These are phyloP conservation scores for Plasmodium blacklocki DNA, from an alignment of 169 alveolate species.

Conservation along the genomic window DNA sequence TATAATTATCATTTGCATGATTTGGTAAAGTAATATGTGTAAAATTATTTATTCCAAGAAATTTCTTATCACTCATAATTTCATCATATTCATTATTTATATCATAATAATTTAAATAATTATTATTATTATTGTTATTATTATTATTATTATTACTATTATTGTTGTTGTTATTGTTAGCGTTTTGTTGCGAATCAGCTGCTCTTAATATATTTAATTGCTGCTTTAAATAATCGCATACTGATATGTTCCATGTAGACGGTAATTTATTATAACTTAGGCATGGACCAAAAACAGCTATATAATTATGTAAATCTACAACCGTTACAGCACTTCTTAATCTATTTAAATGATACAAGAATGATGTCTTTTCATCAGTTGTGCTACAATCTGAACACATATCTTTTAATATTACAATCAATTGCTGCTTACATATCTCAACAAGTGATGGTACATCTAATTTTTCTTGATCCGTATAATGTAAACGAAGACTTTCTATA, in stretches of 20 bases:
- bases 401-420: slow-evolving; percentile 59
- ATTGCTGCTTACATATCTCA: slow-evolving; percentile 68
- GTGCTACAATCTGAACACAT: slow-evolving; percentile 56
- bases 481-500: slow-evolving; percentile 3
- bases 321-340: slow-evolving; percentile 71
- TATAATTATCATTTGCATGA: neutral
- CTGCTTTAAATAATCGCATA: slow-evolving; percentile 55
- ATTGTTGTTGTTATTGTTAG: slow-evolving; percentile 15
- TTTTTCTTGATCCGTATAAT: slow-evolving; percentile 52
- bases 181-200: slow-evolving; percentile 60
- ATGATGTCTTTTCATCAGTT: slow-evolving; percentile 60
- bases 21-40: neutral
- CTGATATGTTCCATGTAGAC: slow-evolving; percentile 72
- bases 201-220: slow-evolving; percentile 59
- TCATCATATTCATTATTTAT: slow-evolving; percentile 61
- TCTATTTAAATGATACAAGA: slow-evolving; percentile 60
- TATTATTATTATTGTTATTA: neutral
- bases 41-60: neutral
- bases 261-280: slow-evolving; percentile 68
- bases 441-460: slow-evolving; percentile 71
- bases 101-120: slow-evolving; percentile 27
- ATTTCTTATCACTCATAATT: slow-evolving; percentile 25
- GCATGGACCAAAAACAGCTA: slow-evolving; percentile 75
- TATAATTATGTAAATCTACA: slow-evolving; percentile 68
- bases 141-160: slow-evolving; percentile 10